Evolutionary conservation across 495 filamentous ascomycete genomes (phyloP), one percentile per base, ranked within the genome.

Genomic region (Hyaloscypha finlandica): DNA sequence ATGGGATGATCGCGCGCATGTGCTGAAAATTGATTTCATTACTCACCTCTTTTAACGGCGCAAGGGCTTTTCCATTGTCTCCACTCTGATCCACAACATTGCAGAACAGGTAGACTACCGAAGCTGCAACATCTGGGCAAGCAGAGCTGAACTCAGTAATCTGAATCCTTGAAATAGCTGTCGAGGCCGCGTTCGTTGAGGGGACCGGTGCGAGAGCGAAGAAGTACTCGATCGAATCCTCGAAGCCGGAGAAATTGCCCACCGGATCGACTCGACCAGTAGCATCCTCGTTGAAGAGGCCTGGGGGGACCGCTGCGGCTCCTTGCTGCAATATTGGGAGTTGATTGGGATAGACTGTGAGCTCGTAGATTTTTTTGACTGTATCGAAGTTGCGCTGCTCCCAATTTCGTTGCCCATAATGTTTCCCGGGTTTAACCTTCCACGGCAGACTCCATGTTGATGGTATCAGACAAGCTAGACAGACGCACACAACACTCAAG

Each of bases 281-380:
- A 3, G 75, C 77, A 52, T 77, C 66, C 25, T 70, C 25, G 66
- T 61, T 76, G 72, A 81, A 81, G 35, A 81, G 73, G 3, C 76
- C 76, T 3, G 69, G 37, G 0, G 78, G 78, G 2, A 79, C 73
- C 56, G 59, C 75, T 11, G 72, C 62, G 8, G 64, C 72, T 63
- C 75, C 75, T 33, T 64, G 53, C 20, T 39, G 14, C 42, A 79
- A 61, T 61, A 80, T 75, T 59, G 77, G 75, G 0, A 80, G 31
- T n/a, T 80, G 72, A 59, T 79, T 76, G 20, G 78, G 78, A 64
- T 71, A 80, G 58, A 79, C 69, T 63, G 78, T 80, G 25, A 78
- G 75, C 58, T 77, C 74, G 71, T 80, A 80, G 68, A 80, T 79
- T 56, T 59, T 65, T 19, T 67, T 69, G 65, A 80, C 73, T 61